A percentile compares a stretch with the other conserved stretches of the same genome.
phyloP scores from a whole-genome alignment of 148 eudicot species.

The Chenopodium quinoa region DNA sequence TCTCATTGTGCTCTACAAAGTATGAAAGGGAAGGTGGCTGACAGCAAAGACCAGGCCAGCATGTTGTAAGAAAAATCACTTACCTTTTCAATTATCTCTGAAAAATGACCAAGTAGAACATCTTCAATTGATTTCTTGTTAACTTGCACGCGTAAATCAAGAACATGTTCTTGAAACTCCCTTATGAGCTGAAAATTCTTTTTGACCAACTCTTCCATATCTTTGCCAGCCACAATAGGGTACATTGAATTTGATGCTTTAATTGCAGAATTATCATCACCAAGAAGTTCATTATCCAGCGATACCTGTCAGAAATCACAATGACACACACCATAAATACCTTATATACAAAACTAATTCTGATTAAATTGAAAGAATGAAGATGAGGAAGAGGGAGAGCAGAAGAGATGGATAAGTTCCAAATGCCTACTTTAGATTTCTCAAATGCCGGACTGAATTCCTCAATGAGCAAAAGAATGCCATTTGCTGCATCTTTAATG shows the following conservation, averaged over 20 bases:
- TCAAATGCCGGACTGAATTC: slow-evolving; percentile 49
- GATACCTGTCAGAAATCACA: slow-evolving; percentile 41
- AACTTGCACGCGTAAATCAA: slow-evolving; percentile 34
- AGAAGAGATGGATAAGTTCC: not conserved
- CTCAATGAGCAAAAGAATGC: slow-evolving; percentile 48
- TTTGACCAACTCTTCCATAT: slow-evolving; percentile 51
- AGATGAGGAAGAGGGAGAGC: not conserved
- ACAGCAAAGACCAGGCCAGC: not conserved
- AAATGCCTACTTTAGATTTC: slow-evolving; percentile 66
- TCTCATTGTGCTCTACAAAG: not conserved
- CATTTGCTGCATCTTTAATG: slow-evolving; percentile 44
- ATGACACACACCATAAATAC: not conserved
- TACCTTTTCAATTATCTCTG: slow-evolving; percentile 65
- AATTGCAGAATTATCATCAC: slow-evolving; percentile 35
- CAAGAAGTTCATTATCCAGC: slow-evolving; percentile 69
- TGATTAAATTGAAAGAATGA: not conserved
- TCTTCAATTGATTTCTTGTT: slow-evolving; percentile 47
- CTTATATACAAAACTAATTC: not conserved
- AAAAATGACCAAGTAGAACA: slow-evolving; percentile 58
- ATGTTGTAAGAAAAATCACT: not conserved
- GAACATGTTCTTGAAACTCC: slow-evolving; percentile 48
- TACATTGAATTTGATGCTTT: slow-evolving; percentile 39
- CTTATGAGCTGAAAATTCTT: slow-evolving; percentile 58
- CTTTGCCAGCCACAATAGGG: slow-evolving; percentile 52
- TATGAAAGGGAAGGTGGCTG: not conserved